Base-by-base conservation (phyloP, 2,329 filamentous ascomycete species). In the Emmonsiellopsis sp. region DNA sequence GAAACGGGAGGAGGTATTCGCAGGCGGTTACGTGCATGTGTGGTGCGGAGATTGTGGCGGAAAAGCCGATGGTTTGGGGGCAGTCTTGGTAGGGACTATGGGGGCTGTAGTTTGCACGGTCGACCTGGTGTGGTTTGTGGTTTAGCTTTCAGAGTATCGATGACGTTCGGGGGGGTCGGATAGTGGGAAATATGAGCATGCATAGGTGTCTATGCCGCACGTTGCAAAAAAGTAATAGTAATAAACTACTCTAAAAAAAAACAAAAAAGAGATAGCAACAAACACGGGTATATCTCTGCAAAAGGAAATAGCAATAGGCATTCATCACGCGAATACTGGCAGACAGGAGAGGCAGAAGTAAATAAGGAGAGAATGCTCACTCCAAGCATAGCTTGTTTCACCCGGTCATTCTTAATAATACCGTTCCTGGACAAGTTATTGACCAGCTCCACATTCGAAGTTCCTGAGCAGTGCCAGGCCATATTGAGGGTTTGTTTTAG, bases 401-500 rank as follows among this genome's bases (percentile, higher is more conserved):
- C 87, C 27, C 78, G 74, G 3, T 80, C 71, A 57, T 83, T 80
- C n/a, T 77, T 84, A 60, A 97, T 90, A 51, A 97, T 76, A 2
- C 79, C 79, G 61, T 87, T 82, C 42, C 72, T 76, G 67, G 76
- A 84, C 54, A 98, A 77, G 67, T 95, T 95, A 60, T 85, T 79
- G 57, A 97, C 77, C 48, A 98, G 78, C 53, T 84, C 83, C 42
- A 73, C 71, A 68, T 97, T 96, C 32, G 83, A 82, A 4, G 73
- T 72, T 56, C 89, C 92, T 6, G 85, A 87, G 69, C 87, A 89
- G 60, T 83, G 82, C 93, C 93, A 98, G 55, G 92, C 91, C 93
- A 98, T 97, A 55, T 57, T 77, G 27, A 58, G 48, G 32, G 50
- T 40, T 49, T 48, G 62, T 54, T 33, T 31, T 6, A 44, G 10